Evolutionary conservation across 1,284 basidiomycete genomes (phyloP), one percentile per base, ranked within the genome.

Genomic region (Coniferiporia sulphurascens): DNA sequence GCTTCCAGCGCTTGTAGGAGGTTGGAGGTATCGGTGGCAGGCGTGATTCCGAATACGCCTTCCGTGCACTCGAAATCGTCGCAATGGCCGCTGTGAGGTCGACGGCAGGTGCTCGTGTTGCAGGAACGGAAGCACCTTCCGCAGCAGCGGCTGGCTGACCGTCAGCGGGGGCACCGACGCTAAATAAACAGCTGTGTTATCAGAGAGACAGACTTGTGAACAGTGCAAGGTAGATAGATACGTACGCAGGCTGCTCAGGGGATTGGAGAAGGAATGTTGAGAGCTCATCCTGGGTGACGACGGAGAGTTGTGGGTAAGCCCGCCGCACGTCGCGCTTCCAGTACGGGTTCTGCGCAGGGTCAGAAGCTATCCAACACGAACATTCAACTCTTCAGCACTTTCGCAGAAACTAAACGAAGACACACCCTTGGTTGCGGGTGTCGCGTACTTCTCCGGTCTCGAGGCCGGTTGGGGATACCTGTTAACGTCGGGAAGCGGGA

Each of bases 241-340:
- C 86, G 65, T 78, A 91, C 90, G 81, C 71, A 66, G 79, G 78
- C 43, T 77, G 76, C 64, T 79, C 78, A 12, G 92, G 89, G 55
- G 91, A 87, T 56, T 95, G 86, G 62, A 97, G 84, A 46, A 98
- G 82, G 62, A 98, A 77, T 22, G 83, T 78, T 6, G 94, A 89
- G 44, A 95, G 79, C 71, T 92, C 87, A 17, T 79, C 72, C 78
- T 95, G 91, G 17, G 88, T 93, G 65, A 93, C 82, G 34, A 90
- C 86, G 10, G 89, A 93, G 46, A 94, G 85, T 68, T 89, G 88
- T 35, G 95, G 94, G 74, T 95, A 97, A 58, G 86, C 86, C 61
- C 95, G 86, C 62, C 95, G 87, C 68, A 95, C 90, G 75, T 98
- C 95, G 63, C 95, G 91, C 75, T 95, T 93, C 86, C 87, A 93